These are phyloP conservation scores for Phanerochaete sordida DNA, from an alignment of 768 basidiomycete genomes.

Conservation along the genomic window DNA sequence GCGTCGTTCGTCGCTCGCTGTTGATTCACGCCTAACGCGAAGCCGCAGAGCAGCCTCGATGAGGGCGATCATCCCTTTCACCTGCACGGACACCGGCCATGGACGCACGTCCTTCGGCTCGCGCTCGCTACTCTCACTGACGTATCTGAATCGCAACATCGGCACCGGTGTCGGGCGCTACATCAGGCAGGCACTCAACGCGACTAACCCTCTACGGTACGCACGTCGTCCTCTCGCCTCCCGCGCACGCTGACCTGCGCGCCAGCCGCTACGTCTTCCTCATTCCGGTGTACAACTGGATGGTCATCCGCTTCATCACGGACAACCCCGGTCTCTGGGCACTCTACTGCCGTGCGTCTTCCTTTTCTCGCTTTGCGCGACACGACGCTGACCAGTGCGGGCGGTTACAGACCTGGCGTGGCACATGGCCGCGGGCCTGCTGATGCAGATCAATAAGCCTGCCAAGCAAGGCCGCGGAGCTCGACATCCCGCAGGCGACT, in stretches of 20 bases:
- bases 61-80: slow-evolving; percentile 35
- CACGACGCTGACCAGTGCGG: background rate
- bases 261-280: slow-evolving; percentile 37
- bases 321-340: slow-evolving; percentile 46
- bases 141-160: slow-evolving; percentile 29
- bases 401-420: background rate
- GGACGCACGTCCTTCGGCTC: slow-evolving; percentile 2
- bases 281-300: slow-evolving; percentile 36
- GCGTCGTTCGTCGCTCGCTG: background rate
- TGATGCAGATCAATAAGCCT: slow-evolving; percentile 39
- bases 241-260: background rate
- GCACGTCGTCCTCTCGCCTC: background rate
- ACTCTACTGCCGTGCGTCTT: slow-evolving; percentile 38
- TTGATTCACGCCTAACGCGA: background rate
- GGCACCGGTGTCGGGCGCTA: slow-evolving; percentile 34
- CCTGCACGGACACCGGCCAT: slow-evolving; percentile 31
- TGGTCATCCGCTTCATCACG: slow-evolving; percentile 36
- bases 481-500: slow-evolving; percentile 32
- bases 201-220: slow-evolving; percentile 33
- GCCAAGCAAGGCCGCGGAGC: slow-evolving; percentile 31
- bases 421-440: slow-evolving; percentile 31
- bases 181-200: slow-evolving; percentile 25
- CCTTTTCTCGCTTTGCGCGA: no score
- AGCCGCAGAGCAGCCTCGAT: slow-evolving; percentile 20
- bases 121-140: no score